Conservation (phyloP, 306 rosid genomes). For the Medicago arabica region DNA sequence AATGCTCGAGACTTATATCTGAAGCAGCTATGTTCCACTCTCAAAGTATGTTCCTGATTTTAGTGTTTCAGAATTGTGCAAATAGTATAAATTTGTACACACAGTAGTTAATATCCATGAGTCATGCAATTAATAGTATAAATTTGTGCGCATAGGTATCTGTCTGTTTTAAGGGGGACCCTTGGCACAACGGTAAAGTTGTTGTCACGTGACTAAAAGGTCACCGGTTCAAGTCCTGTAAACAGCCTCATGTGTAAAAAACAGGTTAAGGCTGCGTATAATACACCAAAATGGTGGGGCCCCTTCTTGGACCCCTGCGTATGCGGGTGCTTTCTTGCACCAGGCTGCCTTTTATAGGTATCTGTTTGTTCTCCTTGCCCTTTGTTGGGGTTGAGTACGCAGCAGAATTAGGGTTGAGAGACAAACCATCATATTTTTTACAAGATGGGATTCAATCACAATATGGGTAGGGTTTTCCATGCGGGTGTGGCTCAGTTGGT, state of each 20-base stretch:
- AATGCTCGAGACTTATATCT: conserved; percentile 79
- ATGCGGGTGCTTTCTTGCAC: too few species aligned
- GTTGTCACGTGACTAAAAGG: too few species aligned
- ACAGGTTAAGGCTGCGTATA: too few species aligned
- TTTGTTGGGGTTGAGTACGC: neutral
- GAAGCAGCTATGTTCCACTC: conserved; percentile 80
- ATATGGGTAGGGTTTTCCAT: conserved; percentile 1
- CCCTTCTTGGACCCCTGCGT: too few species aligned
- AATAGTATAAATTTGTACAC: too few species aligned
- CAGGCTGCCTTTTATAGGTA: too few species aligned
- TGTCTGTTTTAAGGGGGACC: too few species aligned
- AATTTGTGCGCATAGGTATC: conserved; percentile 3
- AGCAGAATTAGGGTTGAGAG: conserved; percentile 26
- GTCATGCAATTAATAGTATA: conserved; percentile 18
- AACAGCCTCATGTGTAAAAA: too few species aligned
- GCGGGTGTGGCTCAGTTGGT: neutral
- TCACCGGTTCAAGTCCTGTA: too few species aligned
- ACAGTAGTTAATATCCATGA: neutral
- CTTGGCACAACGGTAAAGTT: too few species aligned
- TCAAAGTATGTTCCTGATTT: conserved; percentile 68
- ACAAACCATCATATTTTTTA: conserved; percentile 7
- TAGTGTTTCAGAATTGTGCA: conserved; percentile 1
- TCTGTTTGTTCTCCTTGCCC: conserved; percentile 17
- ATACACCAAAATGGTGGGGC: too few species aligned
- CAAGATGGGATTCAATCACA: conserved; percentile 15